Conservation (phyloP, 2,329 filamentous ascomycete genomes). For the Beauveria pseudobassiana region DNA sequence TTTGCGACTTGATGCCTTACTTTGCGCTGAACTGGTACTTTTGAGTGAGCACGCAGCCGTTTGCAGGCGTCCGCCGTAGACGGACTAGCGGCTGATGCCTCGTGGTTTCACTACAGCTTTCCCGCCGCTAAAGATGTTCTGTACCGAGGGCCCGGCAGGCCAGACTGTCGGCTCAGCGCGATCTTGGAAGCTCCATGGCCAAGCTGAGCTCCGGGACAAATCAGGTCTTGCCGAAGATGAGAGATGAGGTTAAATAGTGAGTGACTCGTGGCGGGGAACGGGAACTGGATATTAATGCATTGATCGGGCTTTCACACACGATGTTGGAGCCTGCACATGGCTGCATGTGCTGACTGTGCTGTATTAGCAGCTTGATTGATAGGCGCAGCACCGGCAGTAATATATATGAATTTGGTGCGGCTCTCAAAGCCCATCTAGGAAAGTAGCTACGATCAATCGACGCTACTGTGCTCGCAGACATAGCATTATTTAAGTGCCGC, state of each 20-base stretch:
- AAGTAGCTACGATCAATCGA: background rate
- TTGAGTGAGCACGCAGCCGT: background rate
- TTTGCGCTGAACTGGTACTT: too few species aligned
- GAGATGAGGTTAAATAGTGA: background rate
- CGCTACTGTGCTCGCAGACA: too few species aligned
- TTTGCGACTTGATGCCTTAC: too few species aligned
- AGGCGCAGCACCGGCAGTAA: background rate
- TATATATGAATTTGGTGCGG: background rate
- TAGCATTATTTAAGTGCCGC: background rate
- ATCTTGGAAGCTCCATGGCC: background rate
- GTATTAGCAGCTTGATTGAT: background rate
- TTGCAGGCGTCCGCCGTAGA: background rate
- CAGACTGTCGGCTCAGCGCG: background rate
- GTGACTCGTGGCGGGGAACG: background rate
- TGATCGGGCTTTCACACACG: background rate
- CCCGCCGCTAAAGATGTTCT: background rate
- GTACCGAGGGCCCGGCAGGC: background rate
- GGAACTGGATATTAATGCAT: background rate
- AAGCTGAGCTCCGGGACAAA: background rate
- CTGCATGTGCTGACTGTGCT: conserved; percentile 1
- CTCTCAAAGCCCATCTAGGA: background rate
- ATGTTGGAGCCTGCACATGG: background rate
- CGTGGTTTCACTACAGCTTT: background rate
- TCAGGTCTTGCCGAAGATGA: background rate
- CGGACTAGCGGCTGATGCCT: background rate